phyloP scores from a whole-genome alignment of 2,329 filamentous ascomycete species.

The Magnaporthiopsis rhizophila region DNA sequence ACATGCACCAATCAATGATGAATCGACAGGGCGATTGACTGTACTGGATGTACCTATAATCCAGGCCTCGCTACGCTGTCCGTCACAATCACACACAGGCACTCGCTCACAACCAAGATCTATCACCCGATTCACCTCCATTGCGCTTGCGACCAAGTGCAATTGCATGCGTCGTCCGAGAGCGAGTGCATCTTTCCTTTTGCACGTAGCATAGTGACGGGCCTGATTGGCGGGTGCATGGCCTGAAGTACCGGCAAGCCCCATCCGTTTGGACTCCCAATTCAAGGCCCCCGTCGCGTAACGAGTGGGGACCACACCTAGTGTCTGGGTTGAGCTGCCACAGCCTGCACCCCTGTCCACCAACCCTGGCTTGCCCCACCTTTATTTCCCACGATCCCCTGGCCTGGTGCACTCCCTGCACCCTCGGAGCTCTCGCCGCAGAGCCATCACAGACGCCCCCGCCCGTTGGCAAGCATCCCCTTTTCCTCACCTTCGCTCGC shows the following conservation, averaged over 20 bases:
- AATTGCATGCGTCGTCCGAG: constrained; percentile 7
- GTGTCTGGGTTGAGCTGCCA: background rate
- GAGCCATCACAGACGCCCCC: constrained; percentile 9
- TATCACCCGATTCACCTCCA: constrained; percentile 9
- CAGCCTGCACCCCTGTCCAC: constrained; percentile 8
- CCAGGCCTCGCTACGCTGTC: no score
- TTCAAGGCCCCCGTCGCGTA: background rate
- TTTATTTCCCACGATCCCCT: constrained; percentile 12
- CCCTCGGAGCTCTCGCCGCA: constrained; percentile 6
- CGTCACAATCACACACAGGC: background rate
- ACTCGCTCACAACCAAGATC: background rate
- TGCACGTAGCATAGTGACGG: constrained; percentile 4
- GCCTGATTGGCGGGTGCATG: background rate
- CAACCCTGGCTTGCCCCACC: constrained; percentile 9
- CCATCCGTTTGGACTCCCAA: background rate
- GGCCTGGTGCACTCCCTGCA: constrained; percentile 1
- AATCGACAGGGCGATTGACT: background rate
- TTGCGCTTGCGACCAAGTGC: constrained; percentile 7
- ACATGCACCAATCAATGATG: background rate
- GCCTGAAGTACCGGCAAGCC: constrained; percentile 1
- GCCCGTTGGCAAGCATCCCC: constrained; percentile 5
- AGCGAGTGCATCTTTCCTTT: background rate
- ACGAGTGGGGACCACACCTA: background rate
- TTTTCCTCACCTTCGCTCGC: constrained; percentile 2
- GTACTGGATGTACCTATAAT: background rate